Evolutionary conservation across 78 protist species (phyloP).

Genomic region (Goniomonas avonlea): DNA sequence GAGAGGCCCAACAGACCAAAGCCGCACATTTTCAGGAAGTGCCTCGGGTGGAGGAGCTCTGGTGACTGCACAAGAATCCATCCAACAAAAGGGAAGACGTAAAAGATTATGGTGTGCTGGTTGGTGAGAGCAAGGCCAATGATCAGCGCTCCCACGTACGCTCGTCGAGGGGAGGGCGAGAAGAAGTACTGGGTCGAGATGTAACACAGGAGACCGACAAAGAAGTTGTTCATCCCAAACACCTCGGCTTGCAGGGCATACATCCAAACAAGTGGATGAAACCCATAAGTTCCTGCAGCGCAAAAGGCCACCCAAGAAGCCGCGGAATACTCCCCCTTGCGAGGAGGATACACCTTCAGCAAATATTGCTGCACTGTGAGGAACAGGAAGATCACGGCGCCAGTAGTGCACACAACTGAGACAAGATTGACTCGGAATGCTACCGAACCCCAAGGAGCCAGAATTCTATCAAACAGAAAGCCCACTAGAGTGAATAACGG

Average conservation of each 20-base stretch:
- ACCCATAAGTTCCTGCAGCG: neutral
- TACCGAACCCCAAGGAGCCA: too few species aligned
- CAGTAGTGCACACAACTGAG: too few species aligned
- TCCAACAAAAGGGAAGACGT: conserved; percentile 43
- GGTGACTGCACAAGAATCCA: too few species aligned
- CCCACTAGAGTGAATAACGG: conserved; percentile 10
- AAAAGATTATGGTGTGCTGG: conserved; percentile 60
- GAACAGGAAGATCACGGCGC: too few species aligned
- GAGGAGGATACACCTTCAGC: too few species aligned
- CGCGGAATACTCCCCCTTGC: too few species aligned
- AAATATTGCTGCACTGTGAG: too few species aligned
- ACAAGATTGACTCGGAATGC: too few species aligned
- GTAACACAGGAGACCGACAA: conserved; percentile 30
- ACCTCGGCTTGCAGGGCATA: conserved; percentile 60
- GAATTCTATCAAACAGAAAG: conserved; percentile 37
- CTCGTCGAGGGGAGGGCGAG: neutral
- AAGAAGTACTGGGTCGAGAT: neutral
- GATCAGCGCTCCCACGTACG: conserved; percentile 33
- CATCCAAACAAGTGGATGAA: neutral
- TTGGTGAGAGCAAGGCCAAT: conserved; percentile 57
- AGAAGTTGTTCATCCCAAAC: conserved; percentile 55
- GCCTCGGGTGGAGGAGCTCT: too few species aligned
- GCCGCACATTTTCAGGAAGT: too few species aligned
- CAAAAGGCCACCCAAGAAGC: too few species aligned
- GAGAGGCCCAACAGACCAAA: too few species aligned